Evolutionary conservation across 129 eudicot genomes (phyloP).

Genomic region (Flaveria brownii): DNA sequence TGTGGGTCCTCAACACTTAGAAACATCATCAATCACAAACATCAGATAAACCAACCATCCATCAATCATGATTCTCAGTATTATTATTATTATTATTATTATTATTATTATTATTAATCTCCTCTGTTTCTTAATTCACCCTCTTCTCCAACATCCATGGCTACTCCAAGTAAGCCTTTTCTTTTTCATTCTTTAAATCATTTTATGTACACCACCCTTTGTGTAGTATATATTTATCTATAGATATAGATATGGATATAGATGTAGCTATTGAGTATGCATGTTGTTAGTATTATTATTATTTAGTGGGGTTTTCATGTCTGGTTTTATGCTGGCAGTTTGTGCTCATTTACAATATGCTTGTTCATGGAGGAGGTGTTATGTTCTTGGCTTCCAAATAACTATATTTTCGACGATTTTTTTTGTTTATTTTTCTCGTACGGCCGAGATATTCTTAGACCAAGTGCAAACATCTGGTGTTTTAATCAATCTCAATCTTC

Average conservation of each 20-base stretch:
- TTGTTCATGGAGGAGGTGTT: conserved; percentile 11
- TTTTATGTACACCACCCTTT: conserved; percentile 19
- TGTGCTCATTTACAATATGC: not conserved
- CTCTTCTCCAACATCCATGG: conserved; percentile 46
- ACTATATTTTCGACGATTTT: not conserved
- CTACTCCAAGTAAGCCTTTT: conserved; percentile 45
- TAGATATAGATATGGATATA: not conserved
- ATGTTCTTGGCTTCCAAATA: conserved; percentile 23
- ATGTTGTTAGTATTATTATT: not conserved
- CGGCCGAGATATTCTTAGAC: no score
- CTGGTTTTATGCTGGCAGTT: conserved; percentile 23
- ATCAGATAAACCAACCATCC: conserved; percentile 4
- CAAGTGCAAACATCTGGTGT: not conserved
- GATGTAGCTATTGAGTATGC: not conserved
- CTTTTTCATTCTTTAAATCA: conserved; percentile 1
- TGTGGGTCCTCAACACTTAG: conserved; percentile 63
- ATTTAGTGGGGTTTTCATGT: conserved; percentile 34
- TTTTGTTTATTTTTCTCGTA: not conserved
- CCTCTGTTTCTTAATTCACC: conserved; percentile 40
- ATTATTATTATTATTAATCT: conserved; percentile 7
- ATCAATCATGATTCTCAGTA: conserved; percentile 31
- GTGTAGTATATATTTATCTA: no score
- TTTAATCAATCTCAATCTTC: no score
- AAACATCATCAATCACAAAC: conserved; percentile 37
- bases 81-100: no score